phyloP scores from a whole-genome alignment of 495 filamentous ascomycete species.

The Tuber magnatum region DNA sequence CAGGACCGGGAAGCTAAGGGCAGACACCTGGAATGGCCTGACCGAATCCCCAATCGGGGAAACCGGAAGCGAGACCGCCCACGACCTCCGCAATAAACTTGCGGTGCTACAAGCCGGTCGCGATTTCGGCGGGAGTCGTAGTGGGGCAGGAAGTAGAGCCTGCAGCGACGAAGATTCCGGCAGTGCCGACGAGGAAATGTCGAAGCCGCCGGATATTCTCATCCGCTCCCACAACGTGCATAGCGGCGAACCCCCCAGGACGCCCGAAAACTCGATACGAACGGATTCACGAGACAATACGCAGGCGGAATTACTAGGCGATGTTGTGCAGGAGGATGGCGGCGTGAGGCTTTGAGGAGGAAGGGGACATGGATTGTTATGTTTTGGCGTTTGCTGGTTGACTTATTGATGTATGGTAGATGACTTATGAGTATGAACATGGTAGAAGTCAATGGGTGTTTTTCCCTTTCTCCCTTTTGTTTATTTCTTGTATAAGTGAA shows the following conservation, averaged over 20 bases:
- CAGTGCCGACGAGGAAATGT: conserved; percentile 28
- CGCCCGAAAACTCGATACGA: conserved; percentile 13
- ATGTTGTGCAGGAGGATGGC: neutral
- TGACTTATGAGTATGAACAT: neutral
- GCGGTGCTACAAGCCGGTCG: conserved; percentile 34
- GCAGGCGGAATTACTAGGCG: neutral
- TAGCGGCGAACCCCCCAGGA: conserved; percentile 19
- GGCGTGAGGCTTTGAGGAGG: neutral
- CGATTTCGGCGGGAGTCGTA: conserved; percentile 38
- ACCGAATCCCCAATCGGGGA: conserved; percentile 9
- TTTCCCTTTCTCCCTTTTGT: neutral
- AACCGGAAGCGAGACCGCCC: neutral
- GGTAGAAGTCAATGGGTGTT: neutral
- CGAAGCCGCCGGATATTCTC: conserved; percentile 12
- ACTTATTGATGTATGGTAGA: neutral
- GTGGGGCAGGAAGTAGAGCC: conserved; percentile 33
- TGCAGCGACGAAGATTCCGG: conserved; percentile 30
- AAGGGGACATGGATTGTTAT: neutral
- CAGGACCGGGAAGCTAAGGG: conserved; percentile 6
- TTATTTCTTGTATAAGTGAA: neutral
- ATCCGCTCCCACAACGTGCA: neutral
- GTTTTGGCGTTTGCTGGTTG: neutral
- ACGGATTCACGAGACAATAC: neutral
- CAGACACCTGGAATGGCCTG: neutral
- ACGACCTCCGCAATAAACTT: conserved; percentile 24